A percentile compares a stretch with the other conserved stretches of the same genome.
Evolutionary conservation across 140 eudicot genomes (phyloP).

Genomic region (Ambrosia hybrid): DNA sequence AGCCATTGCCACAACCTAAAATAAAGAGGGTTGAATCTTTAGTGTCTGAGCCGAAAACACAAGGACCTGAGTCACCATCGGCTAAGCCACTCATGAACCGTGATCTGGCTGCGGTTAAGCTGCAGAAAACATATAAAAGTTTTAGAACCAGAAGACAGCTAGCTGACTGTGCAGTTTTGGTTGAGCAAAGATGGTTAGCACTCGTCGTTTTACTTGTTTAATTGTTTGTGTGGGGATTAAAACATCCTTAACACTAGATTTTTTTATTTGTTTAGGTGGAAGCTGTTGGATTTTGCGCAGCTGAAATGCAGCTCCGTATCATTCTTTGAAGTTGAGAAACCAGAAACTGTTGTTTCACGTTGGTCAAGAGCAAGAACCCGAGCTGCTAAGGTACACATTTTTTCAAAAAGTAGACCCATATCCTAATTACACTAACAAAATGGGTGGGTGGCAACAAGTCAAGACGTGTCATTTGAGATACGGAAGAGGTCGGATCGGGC

Average conservation of each 20-base stretch:
- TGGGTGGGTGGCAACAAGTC: background rate
- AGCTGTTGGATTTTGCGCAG: conserved; percentile 81
- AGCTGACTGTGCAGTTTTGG: conserved; percentile 93
- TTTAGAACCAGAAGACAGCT: conserved; percentile 81
- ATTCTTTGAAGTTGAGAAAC: conserved; percentile 84
- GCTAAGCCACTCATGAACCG: conserved; percentile 40
- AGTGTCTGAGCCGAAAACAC: conserved; percentile 12
- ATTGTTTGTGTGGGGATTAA: background rate
- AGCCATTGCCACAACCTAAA: conserved; percentile 19
- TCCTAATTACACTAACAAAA: background rate
- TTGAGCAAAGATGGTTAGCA: conserved; percentile 80
- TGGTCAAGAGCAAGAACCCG: conserved; percentile 95
- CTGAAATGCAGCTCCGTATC: conserved; percentile 77
- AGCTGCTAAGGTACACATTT: conserved; percentile 77
- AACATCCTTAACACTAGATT: background rate
- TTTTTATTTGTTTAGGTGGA: conserved; percentile 67
- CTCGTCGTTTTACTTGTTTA: conserved; percentile 10
- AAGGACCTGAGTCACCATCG: conserved; percentile 31
- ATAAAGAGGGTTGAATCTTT: conserved; percentile 20
- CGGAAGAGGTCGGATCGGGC: background rate
- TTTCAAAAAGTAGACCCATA: conserved; percentile 3
- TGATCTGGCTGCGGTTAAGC: conserved; percentile 65
- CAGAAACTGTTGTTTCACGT: conserved; percentile 85
- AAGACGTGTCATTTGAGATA: background rate
- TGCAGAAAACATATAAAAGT: conserved; percentile 92